A percentile compares a stretch with the other conserved stretches of the same genome.
Evolutionary conservation across 768 basidiomycete species (phyloP).

Genomic region (Scleroderma citrinum): DNA sequence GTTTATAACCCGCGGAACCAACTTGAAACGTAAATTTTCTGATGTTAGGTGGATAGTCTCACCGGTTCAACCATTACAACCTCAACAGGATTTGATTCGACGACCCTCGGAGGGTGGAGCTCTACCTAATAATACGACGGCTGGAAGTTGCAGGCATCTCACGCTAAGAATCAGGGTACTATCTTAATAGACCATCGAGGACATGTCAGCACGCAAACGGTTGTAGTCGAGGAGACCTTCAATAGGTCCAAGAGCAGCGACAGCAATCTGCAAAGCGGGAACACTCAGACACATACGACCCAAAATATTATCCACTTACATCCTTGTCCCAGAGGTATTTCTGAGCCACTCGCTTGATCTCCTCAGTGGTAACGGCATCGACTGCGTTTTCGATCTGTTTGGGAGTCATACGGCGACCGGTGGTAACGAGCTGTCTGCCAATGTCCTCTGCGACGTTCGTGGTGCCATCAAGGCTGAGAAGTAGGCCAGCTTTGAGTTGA

Average conservation of each 20-base stretch:
- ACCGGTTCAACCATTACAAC: no score
- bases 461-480: slow-evolving; percentile 90
- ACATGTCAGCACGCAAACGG: slow-evolving; percentile 80
- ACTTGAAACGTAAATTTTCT: no score
- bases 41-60: no score
- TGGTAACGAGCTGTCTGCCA: slow-evolving; percentile 92
- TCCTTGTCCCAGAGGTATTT: slow-evolving; percentile 98
- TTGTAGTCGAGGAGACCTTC: slow-evolving; percentile 96
- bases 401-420: slow-evolving; percentile 83
- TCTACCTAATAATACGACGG: no score
- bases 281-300: slow-evolving; percentile 1
- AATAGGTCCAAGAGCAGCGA: slow-evolving; percentile 84
- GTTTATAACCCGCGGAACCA: no score
- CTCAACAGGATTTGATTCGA: no score
- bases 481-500: slow-evolving; percentile 91
- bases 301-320: slow-evolving; percentile 40
- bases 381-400: slow-evolving; percentile 91
- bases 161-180: no score
- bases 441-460: slow-evolving; percentile 98
- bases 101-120: no score
- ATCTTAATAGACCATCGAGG: slow-evolving; percentile 64
- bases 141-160: no score
- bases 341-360: slow-evolving; percentile 91
- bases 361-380: slow-evolving; percentile 80
- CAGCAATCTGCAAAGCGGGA: slow-evolving; percentile 49